phyloP scores from a whole-genome alignment of 495 filamentous ascomycete genomes.

The Penicillium coprophilum region DNA sequence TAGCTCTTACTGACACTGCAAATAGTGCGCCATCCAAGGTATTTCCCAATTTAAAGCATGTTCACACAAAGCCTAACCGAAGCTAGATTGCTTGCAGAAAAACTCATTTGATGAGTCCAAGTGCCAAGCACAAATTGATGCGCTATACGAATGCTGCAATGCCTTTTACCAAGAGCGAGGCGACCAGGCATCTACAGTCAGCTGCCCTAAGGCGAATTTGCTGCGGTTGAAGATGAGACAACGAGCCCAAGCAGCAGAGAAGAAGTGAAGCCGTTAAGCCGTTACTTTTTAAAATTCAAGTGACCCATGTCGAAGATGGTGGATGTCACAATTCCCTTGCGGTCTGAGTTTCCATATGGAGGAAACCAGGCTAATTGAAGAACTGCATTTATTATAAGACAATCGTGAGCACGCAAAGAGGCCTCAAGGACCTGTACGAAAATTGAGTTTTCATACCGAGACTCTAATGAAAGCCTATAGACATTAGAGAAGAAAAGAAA shows the following conservation, averaged over 20 bases:
- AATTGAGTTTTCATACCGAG: constrained; percentile 94
- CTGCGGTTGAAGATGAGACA: constrained; percentile 88
- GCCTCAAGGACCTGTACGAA: constrained; percentile 87
- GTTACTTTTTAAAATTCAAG: constrained; percentile 8
- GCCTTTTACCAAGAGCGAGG: constrained; percentile 81
- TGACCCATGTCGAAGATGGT: constrained; percentile 7
- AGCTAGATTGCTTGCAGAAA: constrained; percentile 74
- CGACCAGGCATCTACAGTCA: constrained; percentile 70
- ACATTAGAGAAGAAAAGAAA: constrained; percentile 72
- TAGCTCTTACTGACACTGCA: constrained; percentile 9
- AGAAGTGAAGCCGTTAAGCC: constrained; percentile 5
- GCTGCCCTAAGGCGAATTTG: constrained; percentile 81
- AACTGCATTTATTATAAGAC: constrained; percentile 82
- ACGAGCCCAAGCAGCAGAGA: constrained; percentile 49
- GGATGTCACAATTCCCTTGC: constrained; percentile 52
- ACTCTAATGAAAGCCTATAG: constrained; percentile 99
- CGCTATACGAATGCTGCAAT: constrained; percentile 94
- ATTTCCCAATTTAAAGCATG: constrained; percentile 1
- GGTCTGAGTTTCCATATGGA: constrained; percentile 54
- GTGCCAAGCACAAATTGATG: constrained; percentile 77
- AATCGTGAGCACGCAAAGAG: constrained; percentile 98
- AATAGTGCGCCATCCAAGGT: constrained; percentile 89
- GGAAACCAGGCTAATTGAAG: constrained; percentile 63
- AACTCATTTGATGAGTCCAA: constrained; percentile 86
- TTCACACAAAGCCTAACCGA: constrained; percentile 15